Conservation (phyloP, 2,329 filamentous ascomycete species). For the Claviceps purpurea region DNA sequence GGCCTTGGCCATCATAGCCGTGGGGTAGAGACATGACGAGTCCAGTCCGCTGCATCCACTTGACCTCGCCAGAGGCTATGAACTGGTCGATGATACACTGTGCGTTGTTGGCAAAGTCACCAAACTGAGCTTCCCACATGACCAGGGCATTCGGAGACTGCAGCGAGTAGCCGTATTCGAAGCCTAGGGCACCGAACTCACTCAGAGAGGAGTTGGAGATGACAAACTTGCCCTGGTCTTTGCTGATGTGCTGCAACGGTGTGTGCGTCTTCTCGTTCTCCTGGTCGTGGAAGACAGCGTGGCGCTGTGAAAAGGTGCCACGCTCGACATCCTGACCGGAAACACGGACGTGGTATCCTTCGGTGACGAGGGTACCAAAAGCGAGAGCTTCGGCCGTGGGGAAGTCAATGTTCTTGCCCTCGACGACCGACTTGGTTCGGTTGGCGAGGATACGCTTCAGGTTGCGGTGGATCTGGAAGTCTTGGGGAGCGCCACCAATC, state of each 20-base stretch:
- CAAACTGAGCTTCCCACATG: conserved; percentile 99
- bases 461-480: conserved; percentile 84
- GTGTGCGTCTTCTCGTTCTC: conserved; percentile 88
- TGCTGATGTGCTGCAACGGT: conserved; percentile 74
- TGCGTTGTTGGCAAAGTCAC: conserved; percentile 98
- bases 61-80: conserved; percentile 90
- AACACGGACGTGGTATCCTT: conserved; percentile 94
- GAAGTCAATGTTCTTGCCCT: conserved; percentile 95
- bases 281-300: conserved; percentile 95
- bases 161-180: conserved; percentile 97
- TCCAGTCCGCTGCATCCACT: conserved; percentile 97
- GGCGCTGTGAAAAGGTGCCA: conserved; percentile 97
- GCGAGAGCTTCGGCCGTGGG: conserved; percentile 91
- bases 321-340: conserved; percentile 98
- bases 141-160: conserved; percentile 94
- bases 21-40: conserved; percentile 93
- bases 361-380: conserved; percentile 78
- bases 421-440: conserved; percentile 80
- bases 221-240: conserved; percentile 89
- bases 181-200: conserved; percentile 65
- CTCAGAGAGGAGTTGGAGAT: conserved; percentile 89
- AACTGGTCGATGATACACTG: conserved; percentile 99
- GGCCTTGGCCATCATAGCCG: conserved; percentile 95
- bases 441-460: conserved; percentile 87
- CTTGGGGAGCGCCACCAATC: conserved; percentile 68